A percentile compares a stretch with the other conserved stretches of the same genome.
These are phyloP conservation scores for Gymnopilus dilepis DNA, from an alignment of 768 basidiomycete genomes.

Conservation along the genomic window DNA sequence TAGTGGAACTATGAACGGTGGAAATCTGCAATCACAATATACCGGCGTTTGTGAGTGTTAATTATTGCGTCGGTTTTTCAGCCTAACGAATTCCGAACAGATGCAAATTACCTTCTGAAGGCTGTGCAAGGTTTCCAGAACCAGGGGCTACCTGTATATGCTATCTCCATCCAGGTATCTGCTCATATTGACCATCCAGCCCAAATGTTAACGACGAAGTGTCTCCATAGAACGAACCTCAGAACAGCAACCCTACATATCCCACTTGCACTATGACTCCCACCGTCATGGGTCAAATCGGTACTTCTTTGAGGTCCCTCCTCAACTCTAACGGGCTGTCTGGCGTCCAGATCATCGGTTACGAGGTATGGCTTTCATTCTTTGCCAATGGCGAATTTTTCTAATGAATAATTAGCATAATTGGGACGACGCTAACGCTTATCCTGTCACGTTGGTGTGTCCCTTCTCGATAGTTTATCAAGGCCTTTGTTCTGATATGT, in stretches of 20 bases:
- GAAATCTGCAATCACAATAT: constrained; percentile 57
- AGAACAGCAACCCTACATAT: constrained; percentile 68
- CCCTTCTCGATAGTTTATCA: not conserved
- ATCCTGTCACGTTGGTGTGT: constrained; percentile 56
- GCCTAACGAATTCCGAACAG: constrained; percentile 37
- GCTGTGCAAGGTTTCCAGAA: constrained; percentile 69
- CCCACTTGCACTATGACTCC: constrained; percentile 65
- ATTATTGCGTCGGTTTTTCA: not conserved
- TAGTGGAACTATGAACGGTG: constrained; percentile 69
- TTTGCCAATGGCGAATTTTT: not conserved
- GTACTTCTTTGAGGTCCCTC: constrained; percentile 55
- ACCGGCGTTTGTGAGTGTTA: constrained; percentile 49
- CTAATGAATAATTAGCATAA: constrained; percentile 54
- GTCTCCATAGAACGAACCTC: constrained; percentile 48
- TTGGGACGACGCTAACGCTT: constrained; percentile 68
- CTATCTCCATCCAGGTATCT: constrained; percentile 58
- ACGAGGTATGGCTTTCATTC: constrained; percentile 28
- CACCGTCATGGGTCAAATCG: constrained; percentile 63
- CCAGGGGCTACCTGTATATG: constrained; percentile 66
- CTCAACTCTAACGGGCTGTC: constrained; percentile 68
- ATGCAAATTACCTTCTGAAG: constrained; percentile 76
- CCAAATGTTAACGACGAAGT: not conserved
- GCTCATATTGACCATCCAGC: not conserved
- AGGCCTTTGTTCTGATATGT: not conserved
- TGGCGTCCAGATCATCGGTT: constrained; percentile 65